A percentile compares a stretch with the other conserved stretches of the same genome.
Evolutionary conservation across 257 asterid genomes (phyloP).

Genomic region (Penstemon newberryi): DNA sequence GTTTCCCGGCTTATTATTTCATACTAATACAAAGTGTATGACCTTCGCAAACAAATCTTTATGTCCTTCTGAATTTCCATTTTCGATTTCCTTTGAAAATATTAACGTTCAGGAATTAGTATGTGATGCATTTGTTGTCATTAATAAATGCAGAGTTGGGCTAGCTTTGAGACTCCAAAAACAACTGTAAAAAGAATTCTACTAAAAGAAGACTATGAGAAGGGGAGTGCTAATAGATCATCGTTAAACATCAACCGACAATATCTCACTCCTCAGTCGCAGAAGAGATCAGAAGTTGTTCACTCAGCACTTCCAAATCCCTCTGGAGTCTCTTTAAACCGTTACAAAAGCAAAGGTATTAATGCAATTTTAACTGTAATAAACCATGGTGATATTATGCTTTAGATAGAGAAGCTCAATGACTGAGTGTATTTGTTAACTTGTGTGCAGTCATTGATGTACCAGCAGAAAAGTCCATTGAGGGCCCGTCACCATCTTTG

Average conservation of each 20-base stretch:
- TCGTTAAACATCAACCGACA: constrained; percentile 45
- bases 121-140: constrained; percentile 22
- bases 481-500: constrained; percentile 33
- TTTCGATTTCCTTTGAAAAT: constrained; percentile 1
- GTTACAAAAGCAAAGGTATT: constrained; percentile 49
- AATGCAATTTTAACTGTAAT: constrained; percentile 24
- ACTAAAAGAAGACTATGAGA: constrained; percentile 49
- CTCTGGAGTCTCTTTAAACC: constrained; percentile 38
- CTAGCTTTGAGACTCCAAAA: constrained; percentile 63
- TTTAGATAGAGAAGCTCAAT: constrained; percentile 19
- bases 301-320: constrained; percentile 31
- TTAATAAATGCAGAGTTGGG: constrained; percentile 69
- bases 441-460: constrained; percentile 42
- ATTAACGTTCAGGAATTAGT: constrained; percentile 13
- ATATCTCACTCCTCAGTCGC: constrained; percentile 43
- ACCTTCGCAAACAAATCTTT: constrained; percentile 10
- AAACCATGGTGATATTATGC: constrained; percentile 12
- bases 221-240: constrained; percentile 47
- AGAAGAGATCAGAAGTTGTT: constrained; percentile 45
- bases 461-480: constrained; percentile 36
- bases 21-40: not conserved
- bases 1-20: constrained; percentile 7
- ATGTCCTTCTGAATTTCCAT: not conserved
- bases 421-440: constrained; percentile 15
- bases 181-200: constrained; percentile 76